Base-by-base conservation (phyloP, 2,329 filamentous ascomycete species). In the Alternaria sp. region DNA sequence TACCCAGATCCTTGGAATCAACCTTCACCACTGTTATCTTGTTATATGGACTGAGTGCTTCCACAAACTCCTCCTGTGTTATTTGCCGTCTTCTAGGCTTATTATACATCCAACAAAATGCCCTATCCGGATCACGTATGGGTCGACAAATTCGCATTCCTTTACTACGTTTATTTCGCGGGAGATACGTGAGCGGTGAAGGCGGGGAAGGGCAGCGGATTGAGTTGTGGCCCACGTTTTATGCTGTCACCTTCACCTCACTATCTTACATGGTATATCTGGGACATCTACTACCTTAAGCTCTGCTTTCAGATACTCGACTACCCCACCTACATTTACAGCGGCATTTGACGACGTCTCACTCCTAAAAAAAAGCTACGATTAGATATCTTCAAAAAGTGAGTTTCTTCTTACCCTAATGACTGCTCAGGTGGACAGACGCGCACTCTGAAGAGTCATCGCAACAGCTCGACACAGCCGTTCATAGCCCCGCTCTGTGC, bases 181-280 rank as follows among this genome's bases (percentile, higher is more conserved):
- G 10, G 5, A 31, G 10, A 23, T 5, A 34, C 17, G 8, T 3
- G 21, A 23, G 41, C 36, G 29, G 34, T 39, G 24, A 31, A 41
- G n/a, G 41, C 42, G 11, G 54, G 17, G 34, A 54, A 53, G 28
- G 21, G 23, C 8, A 34, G 23, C 24, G 21, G 41, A 11, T 13
- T 11, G 13, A 21, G 14, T 4, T 36, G 28, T 53, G 33, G 2
- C 41, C 26, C 17, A 6, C n/a, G 36, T 34, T 7, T 11, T 24
- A 34, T 5, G 9, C 17, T 23, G 21, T 42, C 34, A 34, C 36
- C 36, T 46, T 57, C 50, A 54, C 36, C 41, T 57, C 50, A 54
- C 34, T 54, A 14, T 8, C 14, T 8, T 29, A 5, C 34, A 17
- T n/a, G 28, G 10, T 5, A 23, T 29, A 26, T 26, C 26, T 21